Percentiles rank a stretch among this genome's conserved stretches.
These are phyloP conservation scores for Cucurbita ficifolia DNA, from an alignment of 306 rosid species.

Conservation along the genomic window DNA sequence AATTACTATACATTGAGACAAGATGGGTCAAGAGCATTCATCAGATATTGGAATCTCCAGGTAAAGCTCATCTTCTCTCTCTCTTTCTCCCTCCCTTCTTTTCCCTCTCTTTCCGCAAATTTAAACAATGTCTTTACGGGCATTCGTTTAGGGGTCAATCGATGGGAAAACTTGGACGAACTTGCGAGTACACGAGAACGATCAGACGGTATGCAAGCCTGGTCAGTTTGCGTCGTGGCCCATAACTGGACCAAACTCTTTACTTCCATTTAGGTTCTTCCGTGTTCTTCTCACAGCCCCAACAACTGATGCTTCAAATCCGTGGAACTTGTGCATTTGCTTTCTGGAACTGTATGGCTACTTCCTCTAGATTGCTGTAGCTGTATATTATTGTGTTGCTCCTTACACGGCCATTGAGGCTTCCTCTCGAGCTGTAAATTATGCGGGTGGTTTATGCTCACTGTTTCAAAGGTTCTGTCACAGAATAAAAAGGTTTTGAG, in stretches of 20 bases:
- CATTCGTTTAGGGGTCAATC: slow-evolving; percentile 44
- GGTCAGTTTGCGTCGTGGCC: slow-evolving; percentile 96
- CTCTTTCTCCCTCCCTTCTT: background rate
- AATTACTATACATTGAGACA: slow-evolving; percentile 77
- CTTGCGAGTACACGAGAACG: slow-evolving; percentile 68
- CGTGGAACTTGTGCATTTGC: slow-evolving; percentile 68
- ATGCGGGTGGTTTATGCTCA: background rate
- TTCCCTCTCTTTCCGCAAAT: background rate
- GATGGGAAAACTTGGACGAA: slow-evolving; percentile 82
- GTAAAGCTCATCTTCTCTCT: slow-evolving; percentile 14
- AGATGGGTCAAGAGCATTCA: slow-evolving; percentile 78
- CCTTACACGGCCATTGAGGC: too few species aligned
- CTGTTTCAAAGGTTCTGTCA: background rate
- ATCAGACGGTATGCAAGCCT: slow-evolving; percentile 56
- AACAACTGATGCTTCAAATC: slow-evolving; percentile 51
- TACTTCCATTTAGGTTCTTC: slow-evolving; percentile 66
- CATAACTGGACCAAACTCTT: slow-evolving; percentile 47
- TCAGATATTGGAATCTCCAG: slow-evolving; percentile 79
- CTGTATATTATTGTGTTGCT: background rate
- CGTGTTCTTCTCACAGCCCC: slow-evolving; percentile 56
- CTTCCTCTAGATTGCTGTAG: slow-evolving; percentile 28
- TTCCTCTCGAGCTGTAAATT: background rate
- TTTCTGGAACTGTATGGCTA: slow-evolving; percentile 73
- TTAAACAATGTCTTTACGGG: background rate
- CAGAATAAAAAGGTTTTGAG: background rate